A percentile compares a stretch with the other conserved stretches of the same genome.
These are phyloP conservation scores for Pleurotus tuoliensis DNA, from an alignment of 768 basidiomycete genomes.

Conservation along the genomic window DNA sequence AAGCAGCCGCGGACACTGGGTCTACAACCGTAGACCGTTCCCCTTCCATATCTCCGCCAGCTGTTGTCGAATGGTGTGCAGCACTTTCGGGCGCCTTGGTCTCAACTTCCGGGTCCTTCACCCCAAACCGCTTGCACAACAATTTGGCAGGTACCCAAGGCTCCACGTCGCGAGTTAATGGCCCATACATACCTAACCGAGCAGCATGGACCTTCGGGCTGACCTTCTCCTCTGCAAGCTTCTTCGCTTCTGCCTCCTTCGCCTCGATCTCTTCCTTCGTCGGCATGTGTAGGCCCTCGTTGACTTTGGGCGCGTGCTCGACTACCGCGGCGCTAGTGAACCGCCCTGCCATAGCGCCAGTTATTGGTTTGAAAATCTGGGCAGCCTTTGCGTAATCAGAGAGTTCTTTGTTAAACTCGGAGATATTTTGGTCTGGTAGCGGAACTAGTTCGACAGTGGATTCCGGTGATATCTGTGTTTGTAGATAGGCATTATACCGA, in stretches of 20 bases:
- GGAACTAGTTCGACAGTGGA: conserved; percentile 47
- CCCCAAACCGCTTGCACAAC: conserved; percentile 91
- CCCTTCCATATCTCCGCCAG: neutral
- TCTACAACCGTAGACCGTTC: neutral
- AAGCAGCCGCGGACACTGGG: conserved; percentile 13
- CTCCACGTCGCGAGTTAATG: conserved; percentile 70
- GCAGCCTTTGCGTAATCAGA: conserved; percentile 86
- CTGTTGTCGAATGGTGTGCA: conserved; percentile 2
- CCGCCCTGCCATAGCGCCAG: conserved; percentile 90
- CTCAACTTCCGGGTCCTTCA: conserved; percentile 79
- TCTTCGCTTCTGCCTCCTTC: conserved; percentile 37
- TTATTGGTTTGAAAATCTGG: conserved; percentile 85
- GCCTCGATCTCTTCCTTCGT: conserved; percentile 38
- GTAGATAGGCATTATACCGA: conserved; percentile 81
- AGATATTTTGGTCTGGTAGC: conserved; percentile 52
- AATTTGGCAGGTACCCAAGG: conserved; percentile 81
- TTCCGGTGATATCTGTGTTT: conserved; percentile 57
- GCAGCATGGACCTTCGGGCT: conserved; percentile 82
- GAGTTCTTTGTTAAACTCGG: conserved; percentile 79
- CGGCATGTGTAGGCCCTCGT: conserved; percentile 70
- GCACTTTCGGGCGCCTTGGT: conserved; percentile 35
- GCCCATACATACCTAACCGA: conserved; percentile 84
- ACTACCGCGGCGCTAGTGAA: conserved; percentile 80
- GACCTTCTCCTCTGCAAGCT: conserved; percentile 51
- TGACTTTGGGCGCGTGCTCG: conserved; percentile 57